These are phyloP conservation scores for Pyrenula massariospora DNA, from an alignment of 495 filamentous ascomycete genomes.

Conservation along the genomic window DNA sequence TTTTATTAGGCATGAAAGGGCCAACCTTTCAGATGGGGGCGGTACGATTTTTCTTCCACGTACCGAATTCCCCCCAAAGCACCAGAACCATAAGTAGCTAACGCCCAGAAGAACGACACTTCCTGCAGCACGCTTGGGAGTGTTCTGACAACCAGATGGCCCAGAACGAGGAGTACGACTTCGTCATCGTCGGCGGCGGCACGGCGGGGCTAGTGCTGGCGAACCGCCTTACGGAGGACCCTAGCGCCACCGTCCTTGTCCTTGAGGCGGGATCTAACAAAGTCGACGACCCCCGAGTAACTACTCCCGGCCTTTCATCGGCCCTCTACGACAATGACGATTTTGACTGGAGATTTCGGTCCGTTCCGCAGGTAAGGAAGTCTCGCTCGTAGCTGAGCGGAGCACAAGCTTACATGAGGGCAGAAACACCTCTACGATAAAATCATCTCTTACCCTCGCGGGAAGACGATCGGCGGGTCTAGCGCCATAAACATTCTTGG, in stretches of 20 bases:
- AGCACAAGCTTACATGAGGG: too few species aligned
- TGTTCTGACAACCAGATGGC: too few species aligned
- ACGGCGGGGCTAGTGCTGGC: constrained; percentile 12
- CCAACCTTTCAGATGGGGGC: too few species aligned
- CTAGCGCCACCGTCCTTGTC: constrained; percentile 28
- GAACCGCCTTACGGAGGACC: constrained; percentile 31
- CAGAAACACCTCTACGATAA: constrained; percentile 14
- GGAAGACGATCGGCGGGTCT: constrained; percentile 45
- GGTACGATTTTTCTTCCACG: too few species aligned
- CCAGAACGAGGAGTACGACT: neutral
- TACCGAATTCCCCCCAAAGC: too few species aligned
- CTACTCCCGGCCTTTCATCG: constrained; percentile 29
- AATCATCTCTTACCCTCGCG: constrained; percentile 25
- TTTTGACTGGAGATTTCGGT: constrained; percentile 40
- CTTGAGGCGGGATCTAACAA: constrained; percentile 43
- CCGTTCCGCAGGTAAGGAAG: constrained; percentile 29
- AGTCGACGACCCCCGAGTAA: constrained; percentile 31
- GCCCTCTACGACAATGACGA: constrained; percentile 32
- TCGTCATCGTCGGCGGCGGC: constrained; percentile 12
- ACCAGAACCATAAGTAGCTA: too few species aligned
- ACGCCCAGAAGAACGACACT: too few species aligned
- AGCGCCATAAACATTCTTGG: constrained; percentile 43
- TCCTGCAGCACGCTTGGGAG: too few species aligned
- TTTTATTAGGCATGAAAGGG: too few species aligned
- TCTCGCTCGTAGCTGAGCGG: neutral